A percentile compares a stretch with the other conserved stretches of the same genome.
These are phyloP conservation scores for Rosa persica DNA, from an alignment of 306 rosid species.

Conservation along the genomic window DNA sequence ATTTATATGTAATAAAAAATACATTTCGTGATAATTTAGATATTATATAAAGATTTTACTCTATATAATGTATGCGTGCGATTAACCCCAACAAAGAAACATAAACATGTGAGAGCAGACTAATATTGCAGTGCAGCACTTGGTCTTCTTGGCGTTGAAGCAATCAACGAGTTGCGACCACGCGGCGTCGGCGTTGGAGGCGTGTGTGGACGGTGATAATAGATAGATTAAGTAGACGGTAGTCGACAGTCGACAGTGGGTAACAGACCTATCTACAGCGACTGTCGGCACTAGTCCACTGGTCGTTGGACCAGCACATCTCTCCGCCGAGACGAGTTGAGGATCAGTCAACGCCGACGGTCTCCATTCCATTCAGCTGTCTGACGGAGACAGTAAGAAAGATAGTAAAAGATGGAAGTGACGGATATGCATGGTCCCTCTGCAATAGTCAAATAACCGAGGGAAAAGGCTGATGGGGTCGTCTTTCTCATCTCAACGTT, in stretches of 20 bases:
- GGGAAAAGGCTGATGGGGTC: background rate
- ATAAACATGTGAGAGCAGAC: background rate
- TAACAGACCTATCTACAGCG: conserved; percentile 14
- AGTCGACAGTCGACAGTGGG: background rate
- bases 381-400: background rate
- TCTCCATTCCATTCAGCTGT: background rate
- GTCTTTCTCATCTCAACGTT: background rate
- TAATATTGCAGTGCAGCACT: background rate
- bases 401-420: background rate
- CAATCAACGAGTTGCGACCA: background rate
- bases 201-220: conserved; percentile 23
- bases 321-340: background rate
- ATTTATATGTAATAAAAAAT: too few relatives aligned
- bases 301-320: conserved; percentile 27
- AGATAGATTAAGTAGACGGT: background rate
- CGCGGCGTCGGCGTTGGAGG: conserved; percentile 14
- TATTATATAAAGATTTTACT: too few relatives aligned
- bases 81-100: background rate
- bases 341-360: background rate
- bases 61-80: background rate
- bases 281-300: conserved; percentile 32
- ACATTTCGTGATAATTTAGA: too few relatives aligned
- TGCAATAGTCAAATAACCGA: background rate
- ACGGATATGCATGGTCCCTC: background rate
- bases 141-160: background rate